Evolutionary conservation across 2,329 filamentous ascomycete genomes (phyloP).

Genomic region (Diaporthe caulivora): DNA sequence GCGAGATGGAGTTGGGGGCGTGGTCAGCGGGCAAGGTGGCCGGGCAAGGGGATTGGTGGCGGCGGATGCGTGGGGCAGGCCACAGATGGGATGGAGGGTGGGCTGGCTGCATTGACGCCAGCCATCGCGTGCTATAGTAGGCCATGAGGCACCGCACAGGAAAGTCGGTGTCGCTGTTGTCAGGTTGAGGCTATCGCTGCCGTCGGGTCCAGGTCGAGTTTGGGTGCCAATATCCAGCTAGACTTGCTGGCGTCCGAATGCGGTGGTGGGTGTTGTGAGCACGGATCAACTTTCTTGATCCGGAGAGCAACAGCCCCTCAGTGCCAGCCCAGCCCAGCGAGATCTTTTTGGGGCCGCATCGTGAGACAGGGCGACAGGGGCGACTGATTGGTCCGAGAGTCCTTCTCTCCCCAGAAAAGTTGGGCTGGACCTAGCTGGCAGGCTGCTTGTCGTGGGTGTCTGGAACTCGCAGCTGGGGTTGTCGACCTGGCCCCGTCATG

Average conservation of each 20-base stretch:
- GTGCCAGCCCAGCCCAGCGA: constrained; percentile 22
- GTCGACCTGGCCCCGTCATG: constrained; percentile 18
- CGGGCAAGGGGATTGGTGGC: constrained; percentile 22
- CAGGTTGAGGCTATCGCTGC: constrained; percentile 7
- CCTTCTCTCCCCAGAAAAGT: constrained; percentile 12
- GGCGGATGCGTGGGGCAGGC: neutral
- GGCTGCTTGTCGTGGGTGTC: too few relatives aligned
- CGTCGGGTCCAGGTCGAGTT: neutral
- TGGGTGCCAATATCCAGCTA: constrained; percentile 23
- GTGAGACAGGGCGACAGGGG: constrained; percentile 24
- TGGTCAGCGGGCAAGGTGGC: constrained; percentile 28
- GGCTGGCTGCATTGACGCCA: constrained; percentile 22
- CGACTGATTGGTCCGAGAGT: constrained; percentile 8
- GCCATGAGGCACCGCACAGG: neutral
- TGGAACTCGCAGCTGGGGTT: constrained; percentile 3
- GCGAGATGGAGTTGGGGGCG: neutral
- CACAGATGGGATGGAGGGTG: constrained; percentile 2
- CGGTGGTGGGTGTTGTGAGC: constrained; percentile 13
- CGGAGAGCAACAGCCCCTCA: constrained; percentile 17
- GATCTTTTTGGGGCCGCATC: constrained; percentile 19
- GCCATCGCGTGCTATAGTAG: neutral
- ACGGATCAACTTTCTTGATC: neutral
- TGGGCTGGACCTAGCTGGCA: neutral
- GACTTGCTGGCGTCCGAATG: constrained; percentile 20
- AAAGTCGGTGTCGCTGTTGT: constrained; percentile 16